Conservation (phyloP, 2,329 filamentous ascomycete species). For the Ophiostoma sp. region DNA sequence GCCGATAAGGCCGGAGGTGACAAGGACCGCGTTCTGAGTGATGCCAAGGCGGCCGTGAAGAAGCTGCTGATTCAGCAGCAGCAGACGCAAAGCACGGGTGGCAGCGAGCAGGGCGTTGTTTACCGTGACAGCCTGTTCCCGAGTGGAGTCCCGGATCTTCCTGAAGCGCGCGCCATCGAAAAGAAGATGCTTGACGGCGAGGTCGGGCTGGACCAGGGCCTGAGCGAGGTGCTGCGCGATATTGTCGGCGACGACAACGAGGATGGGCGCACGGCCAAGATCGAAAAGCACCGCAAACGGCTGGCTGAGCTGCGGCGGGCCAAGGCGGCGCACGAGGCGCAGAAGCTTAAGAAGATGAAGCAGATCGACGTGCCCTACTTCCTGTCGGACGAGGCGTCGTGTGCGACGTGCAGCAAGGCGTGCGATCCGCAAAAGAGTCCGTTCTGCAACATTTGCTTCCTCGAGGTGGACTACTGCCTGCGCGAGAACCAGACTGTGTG, state of each 20-base stretch:
- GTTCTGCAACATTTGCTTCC: conserved; percentile 28
- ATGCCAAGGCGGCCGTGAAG: conserved; percentile 23
- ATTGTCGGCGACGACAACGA: conserved; percentile 16
- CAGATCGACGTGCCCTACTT: conserved; percentile 26
- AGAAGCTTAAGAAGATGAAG: conserved; percentile 40
- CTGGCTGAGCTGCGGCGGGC: conserved; percentile 58
- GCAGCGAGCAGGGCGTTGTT: conserved; percentile 25
- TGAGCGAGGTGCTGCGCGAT: conserved; percentile 23
- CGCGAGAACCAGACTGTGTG: conserved; percentile 26
- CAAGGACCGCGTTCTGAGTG: conserved; percentile 3
- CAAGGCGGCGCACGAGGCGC: conserved; percentile 43
- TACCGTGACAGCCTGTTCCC: conserved; percentile 27
- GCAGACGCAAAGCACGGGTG: conserved; percentile 18
- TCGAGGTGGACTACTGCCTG: conserved; percentile 27
- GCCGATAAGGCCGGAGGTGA: conserved; percentile 8
- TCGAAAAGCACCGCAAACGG: conserved; percentile 31
- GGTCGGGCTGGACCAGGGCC: conserved; percentile 24
- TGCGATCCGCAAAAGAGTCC: conserved; percentile 23
- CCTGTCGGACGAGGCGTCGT: conserved; percentile 22
- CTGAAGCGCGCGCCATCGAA: conserved; percentile 21
- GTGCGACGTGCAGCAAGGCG: conserved; percentile 23
- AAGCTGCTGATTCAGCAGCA: conserved; percentile 16
- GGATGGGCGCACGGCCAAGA: conserved; percentile 28
- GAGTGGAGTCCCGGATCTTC: conserved; percentile 7
- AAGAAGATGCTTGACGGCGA: conserved; percentile 18